Evolutionary conservation across 371 early-diverging fungal genomes (phyloP).

Genomic region (Mucor lusitanicus): DNA sequence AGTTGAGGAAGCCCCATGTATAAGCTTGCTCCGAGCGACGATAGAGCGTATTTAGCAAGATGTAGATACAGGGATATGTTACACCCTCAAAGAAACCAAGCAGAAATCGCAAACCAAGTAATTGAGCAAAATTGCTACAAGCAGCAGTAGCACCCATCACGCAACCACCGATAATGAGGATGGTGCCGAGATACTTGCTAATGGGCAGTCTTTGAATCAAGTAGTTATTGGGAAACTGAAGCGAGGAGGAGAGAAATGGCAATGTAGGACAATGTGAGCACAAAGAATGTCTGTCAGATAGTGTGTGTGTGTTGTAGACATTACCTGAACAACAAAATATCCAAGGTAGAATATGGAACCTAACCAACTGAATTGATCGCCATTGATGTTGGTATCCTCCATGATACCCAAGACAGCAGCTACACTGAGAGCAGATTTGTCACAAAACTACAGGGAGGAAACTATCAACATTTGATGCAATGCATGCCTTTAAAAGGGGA

Average conservation of each 20-base stretch:
- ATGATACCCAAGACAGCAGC: constrained; percentile 39
- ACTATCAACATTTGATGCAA: neutral
- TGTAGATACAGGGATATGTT: constrained; percentile 30
- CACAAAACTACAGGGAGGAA: constrained; percentile 29
- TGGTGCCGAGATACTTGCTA: constrained; percentile 30
- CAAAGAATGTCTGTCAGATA: neutral
- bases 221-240: constrained; percentile 36
- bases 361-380: constrained; percentile 30
- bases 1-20: constrained; percentile 27
- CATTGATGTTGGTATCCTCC: constrained; percentile 23
- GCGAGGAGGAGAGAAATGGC: neutral
- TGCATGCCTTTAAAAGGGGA: neutral
- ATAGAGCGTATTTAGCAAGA: constrained; percentile 32
- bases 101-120: constrained; percentile 28
- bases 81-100: constrained; percentile 43
- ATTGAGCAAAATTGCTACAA: constrained; percentile 27
- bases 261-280: neutral
- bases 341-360: constrained; percentile 43
- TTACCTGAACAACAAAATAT: constrained; percentile 37
- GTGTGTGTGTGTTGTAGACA: neutral
- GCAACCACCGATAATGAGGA: constrained; percentile 37
- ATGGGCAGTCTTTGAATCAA: constrained; percentile 35
- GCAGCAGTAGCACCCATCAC: constrained; percentile 27
- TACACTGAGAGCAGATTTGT: constrained; percentile 40
- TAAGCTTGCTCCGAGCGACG: constrained; percentile 37